Conservation (phyloP, 148 eudicot genomes). For the Heliamphora exappendiculata region DNA sequence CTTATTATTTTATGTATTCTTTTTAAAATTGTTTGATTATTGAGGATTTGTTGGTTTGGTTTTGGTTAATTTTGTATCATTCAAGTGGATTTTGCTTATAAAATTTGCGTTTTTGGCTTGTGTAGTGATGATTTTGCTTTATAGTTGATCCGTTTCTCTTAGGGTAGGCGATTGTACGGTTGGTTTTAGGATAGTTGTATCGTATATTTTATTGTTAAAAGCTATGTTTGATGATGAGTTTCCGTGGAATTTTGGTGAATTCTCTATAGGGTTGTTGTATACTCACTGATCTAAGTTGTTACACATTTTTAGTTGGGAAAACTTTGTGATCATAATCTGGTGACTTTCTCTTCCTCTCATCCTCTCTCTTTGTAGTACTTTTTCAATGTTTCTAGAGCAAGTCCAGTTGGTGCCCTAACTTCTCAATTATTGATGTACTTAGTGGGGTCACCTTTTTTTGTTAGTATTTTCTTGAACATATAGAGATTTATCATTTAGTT, state of each 20-base stretch:
- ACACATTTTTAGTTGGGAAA: not conserved
- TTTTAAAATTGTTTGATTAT: not conserved
- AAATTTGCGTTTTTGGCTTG: not conserved
- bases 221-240: not conserved
- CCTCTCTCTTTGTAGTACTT: too few species aligned
- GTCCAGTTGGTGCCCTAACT: too few species aligned
- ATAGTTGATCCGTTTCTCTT: slow-evolving; percentile 7
- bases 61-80: slow-evolving; percentile 5
- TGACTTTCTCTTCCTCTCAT: not conserved
- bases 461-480: too few species aligned
- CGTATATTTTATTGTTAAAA: not conserved
- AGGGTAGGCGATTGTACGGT: not conserved
- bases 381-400: too few species aligned
- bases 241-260: not conserved
- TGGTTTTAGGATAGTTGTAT: not conserved
- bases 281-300: not conserved
- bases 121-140: not conserved
- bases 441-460: too few species aligned
- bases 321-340: not conserved
- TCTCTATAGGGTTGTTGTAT: not conserved
- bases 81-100: not conserved
- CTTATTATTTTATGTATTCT: not conserved
- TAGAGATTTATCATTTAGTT: too few species aligned
- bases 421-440: too few species aligned
- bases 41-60: not conserved